A percentile compares a stretch with the other conserved stretches of the same genome.
phyloP scores from a whole-genome alignment of 345 rosid genomes.

The Cardamine chenopodiifolia region DNA sequence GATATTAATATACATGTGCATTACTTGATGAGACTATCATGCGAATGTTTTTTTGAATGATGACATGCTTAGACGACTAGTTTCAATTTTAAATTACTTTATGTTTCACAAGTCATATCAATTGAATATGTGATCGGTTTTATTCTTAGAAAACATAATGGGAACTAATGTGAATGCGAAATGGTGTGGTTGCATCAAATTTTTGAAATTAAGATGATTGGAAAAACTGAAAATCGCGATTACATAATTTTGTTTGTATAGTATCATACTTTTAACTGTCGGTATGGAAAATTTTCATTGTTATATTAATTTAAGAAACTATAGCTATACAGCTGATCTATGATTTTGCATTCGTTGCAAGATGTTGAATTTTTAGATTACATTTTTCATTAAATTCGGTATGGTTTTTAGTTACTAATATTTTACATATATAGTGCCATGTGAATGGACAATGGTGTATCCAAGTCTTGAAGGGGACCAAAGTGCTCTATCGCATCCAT shows the following conservation, averaged over 20 bases:
- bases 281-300: background rate
- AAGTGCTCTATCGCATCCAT: constrained; percentile 23
- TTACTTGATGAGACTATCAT: constrained; percentile 31
- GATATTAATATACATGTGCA: background rate
- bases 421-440: constrained; percentile 24
- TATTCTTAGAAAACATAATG: constrained; percentile 2
- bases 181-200: constrained; percentile 10
- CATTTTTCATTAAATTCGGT: background rate
- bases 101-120: background rate
- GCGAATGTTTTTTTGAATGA: constrained; percentile 24
- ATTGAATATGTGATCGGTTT: constrained; percentile 26
- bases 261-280: background rate
- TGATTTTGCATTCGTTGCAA: constrained; percentile 3
- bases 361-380: background rate
- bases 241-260: background rate
- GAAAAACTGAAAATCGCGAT: background rate
- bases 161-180: constrained; percentile 21
- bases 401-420: too few species aligned
- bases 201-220: background rate
- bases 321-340: background rate
- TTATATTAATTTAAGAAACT: background rate
- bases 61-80: constrained; percentile 22
- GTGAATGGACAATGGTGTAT: constrained; percentile 17
- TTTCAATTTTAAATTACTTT: background rate
- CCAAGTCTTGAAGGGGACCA: constrained; percentile 33